Percentiles rank a stretch among this genome's conserved stretches.
These are phyloP conservation scores for Scedosporium apiospermum DNA, from an alignment of 2,329 filamentous ascomycete genomes.

Conservation along the genomic window DNA sequence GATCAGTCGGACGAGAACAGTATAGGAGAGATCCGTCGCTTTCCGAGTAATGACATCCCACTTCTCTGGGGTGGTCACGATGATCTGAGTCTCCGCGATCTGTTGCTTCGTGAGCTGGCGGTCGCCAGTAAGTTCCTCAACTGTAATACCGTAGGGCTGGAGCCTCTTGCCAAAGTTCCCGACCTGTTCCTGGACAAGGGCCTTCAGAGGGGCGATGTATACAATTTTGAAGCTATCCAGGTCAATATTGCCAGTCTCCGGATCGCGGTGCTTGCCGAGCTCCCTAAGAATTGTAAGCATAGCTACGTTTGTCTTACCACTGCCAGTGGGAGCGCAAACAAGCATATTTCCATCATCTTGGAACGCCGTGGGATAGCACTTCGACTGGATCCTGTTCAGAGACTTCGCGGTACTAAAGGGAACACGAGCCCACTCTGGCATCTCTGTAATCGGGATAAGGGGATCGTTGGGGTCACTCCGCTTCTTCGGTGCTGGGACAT, in stretches of 20 bases:
- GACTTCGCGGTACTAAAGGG: conserved; percentile 82
- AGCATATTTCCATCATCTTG: conserved; percentile 95
- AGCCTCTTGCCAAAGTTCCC: conserved; percentile 92
- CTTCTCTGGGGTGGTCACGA: conserved; percentile 97
- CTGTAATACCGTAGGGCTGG: conserved; percentile 81
- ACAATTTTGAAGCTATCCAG: conserved; percentile 97
- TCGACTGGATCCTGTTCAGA: conserved; percentile 91
- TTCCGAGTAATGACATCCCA: conserved; percentile 99
- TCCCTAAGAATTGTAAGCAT: conserved; percentile 96
- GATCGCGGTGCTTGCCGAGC: conserved; percentile 88
- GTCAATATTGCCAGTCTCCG: conserved; percentile 84
- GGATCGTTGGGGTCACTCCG: conserved; percentile 71
- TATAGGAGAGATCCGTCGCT: conserved; percentile 93
- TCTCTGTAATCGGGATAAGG: conserved; percentile 72
- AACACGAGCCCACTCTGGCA: conserved; percentile 83
- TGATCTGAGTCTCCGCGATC: conserved; percentile 94
- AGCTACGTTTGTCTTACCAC: conserved; percentile 96
- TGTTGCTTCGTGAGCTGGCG: conserved; percentile 97
- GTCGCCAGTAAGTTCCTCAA: conserved; percentile 94
- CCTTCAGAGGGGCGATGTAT: conserved; percentile 93
- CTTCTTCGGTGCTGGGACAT: conserved; percentile 87
- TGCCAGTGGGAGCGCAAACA: conserved; percentile 92
- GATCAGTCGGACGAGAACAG: conserved; percentile 87
- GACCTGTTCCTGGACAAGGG: conserved; percentile 93
- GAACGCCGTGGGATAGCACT: conserved; percentile 85